Evolutionary conservation across 192 early-diverging fungal genomes (phyloP).

Genomic region (Linnemannia elongata): DNA sequence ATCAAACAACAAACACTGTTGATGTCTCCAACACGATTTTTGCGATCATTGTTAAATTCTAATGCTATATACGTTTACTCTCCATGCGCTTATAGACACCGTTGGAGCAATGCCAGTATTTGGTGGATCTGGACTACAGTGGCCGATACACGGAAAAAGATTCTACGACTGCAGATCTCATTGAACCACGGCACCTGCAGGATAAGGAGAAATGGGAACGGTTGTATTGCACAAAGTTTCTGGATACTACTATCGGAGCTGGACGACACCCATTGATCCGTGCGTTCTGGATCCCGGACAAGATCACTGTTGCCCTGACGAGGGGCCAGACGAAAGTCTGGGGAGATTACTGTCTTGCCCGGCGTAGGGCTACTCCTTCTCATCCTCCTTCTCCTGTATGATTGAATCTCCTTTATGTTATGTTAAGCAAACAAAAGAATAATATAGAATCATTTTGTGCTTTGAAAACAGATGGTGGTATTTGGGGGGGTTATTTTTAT

Average conservation of each 20-base stretch:
- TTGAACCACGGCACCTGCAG: slow-evolving; percentile 67
- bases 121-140: slow-evolving; percentile 50
- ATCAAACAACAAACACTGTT: no score
- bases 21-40: not conserved
- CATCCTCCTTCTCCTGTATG: not conserved
- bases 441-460: no score
- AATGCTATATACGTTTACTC: not conserved
- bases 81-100: slow-evolving; percentile 22
- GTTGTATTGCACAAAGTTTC: slow-evolving; percentile 70
- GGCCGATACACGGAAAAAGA: slow-evolving; percentile 18
- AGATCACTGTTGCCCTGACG: slow-evolving; percentile 43
- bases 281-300: slow-evolving; percentile 69
- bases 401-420: not conserved
- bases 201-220: slow-evolving; percentile 71
- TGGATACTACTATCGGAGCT: slow-evolving; percentile 67
- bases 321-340: slow-evolving; percentile 61
- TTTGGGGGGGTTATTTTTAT: no score
- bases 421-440: no score
- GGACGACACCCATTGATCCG: slow-evolving; percentile 61
- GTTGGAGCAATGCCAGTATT: slow-evolving; percentile 47
- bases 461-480: no score
- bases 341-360: slow-evolving; percentile 73
- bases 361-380: slow-evolving; percentile 29
- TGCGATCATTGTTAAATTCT: not conserved
- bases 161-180: not conserved